Conservation (phyloP, 441 rosid genomes). For the Euphorbia schlechtendalii region DNA sequence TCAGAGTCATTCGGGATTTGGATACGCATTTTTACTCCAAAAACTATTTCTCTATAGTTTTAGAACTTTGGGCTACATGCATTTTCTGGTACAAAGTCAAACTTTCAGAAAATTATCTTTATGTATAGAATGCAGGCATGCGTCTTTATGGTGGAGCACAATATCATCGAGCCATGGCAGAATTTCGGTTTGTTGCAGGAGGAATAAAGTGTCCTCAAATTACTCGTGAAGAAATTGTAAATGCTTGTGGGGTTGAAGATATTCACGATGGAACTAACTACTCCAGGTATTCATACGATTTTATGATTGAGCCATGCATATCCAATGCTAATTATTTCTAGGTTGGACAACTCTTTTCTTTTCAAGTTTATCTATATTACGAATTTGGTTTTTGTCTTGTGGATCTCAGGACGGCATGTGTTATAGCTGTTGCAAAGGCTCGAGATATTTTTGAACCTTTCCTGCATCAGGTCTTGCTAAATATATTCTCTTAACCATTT, state of each 20-base stretch:
- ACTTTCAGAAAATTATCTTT: slow-evolving; percentile 5
- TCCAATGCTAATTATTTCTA: background rate
- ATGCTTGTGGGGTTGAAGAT: slow-evolving; percentile 98
- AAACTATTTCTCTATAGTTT: background rate
- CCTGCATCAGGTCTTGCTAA: slow-evolving; percentile 64
- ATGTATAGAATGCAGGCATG: slow-evolving; percentile 82
- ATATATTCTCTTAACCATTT: background rate
- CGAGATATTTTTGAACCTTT: slow-evolving; percentile 94
- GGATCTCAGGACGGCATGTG: slow-evolving; percentile 81
- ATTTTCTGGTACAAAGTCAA: background rate
- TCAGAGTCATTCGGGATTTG: background rate
- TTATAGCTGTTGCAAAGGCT: slow-evolving; percentile 96
- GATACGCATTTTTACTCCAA: background rate
- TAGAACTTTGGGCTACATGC: background rate
- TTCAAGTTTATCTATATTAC: background rate
- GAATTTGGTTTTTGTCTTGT: slow-evolving; percentile 13
- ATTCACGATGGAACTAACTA: slow-evolving; percentile 98
- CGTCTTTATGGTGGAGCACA: slow-evolving; percentile 98
- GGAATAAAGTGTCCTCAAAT: slow-evolving; percentile 91
- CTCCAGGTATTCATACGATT: slow-evolving; percentile 52
- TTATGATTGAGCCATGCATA: slow-evolving; percentile 1
- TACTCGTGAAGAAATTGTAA: slow-evolving; percentile 90
- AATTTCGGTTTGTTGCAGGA: slow-evolving; percentile 90
- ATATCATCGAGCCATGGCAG: slow-evolving; percentile 97
- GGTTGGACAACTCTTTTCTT: background rate